Evolutionary conservation across 2,329 filamentous ascomycete genomes (phyloP).

Genomic region (Dendryphion nanum): DNA sequence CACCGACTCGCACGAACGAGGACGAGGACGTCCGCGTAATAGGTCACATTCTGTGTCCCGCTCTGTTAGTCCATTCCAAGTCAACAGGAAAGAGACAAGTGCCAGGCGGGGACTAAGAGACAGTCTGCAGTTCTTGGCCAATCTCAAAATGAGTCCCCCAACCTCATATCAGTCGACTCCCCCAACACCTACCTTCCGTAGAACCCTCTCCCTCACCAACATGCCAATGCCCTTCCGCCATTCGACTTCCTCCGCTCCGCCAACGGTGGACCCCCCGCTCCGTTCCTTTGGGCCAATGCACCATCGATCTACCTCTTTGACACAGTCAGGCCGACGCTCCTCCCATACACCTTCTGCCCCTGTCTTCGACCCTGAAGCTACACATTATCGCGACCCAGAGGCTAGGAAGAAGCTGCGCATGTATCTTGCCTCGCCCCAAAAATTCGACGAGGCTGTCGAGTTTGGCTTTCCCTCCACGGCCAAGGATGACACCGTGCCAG

Average conservation of each 20-base stretch:
- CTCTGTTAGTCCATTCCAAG: constrained; percentile 18
- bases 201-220: constrained; percentile 70
- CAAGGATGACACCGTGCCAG: constrained; percentile 15
- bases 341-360: constrained; percentile 25
- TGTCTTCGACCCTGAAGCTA: constrained; percentile 63
- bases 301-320: constrained; percentile 28
- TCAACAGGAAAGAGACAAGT: constrained; percentile 8
- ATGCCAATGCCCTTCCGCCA: constrained; percentile 60
- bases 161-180: constrained; percentile 7
- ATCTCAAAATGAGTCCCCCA: constrained; percentile 25
- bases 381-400: constrained; percentile 88
- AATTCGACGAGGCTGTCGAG: constrained; percentile 92
- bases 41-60: too few species aligned
- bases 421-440: constrained; percentile 84
- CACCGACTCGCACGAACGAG: constrained; percentile 6
- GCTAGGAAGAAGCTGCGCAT: constrained; percentile 81
- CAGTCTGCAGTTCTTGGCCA: constrained; percentile 21
- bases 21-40: constrained; percentile 16
- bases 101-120: constrained; percentile 11
- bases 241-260: constrained; percentile 46
- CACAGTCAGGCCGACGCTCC: constrained; percentile 25
- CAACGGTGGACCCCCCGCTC: constrained; percentile 41
- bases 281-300: constrained; percentile 30
- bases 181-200: constrained; percentile 63
- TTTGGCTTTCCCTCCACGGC: constrained; percentile 77